A percentile compares a stretch with the other conserved stretches of the same genome.
phyloP scores from a whole-genome alignment of 768 basidiomycete genomes.

The Suillus subluteus region DNA sequence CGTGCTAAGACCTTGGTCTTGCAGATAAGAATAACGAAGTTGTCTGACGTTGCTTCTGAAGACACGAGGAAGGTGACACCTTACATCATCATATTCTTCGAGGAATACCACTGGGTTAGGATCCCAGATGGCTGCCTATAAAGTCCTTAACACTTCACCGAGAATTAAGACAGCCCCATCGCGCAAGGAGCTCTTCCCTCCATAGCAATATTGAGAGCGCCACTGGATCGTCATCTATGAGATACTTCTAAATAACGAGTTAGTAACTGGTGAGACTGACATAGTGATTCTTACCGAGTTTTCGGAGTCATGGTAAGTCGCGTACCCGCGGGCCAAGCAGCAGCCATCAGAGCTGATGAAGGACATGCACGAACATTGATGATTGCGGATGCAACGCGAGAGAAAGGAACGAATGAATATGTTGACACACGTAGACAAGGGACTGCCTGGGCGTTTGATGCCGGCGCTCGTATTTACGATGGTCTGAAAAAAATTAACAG shows the following conservation, averaged over 20 bases:
- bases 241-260: slow-evolving; percentile 18
- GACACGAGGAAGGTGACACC: slow-evolving; percentile 96
- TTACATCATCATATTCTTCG: slow-evolving; percentile 99
- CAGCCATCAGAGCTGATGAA: slow-evolving; percentile 45
- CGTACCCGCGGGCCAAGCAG: slow-evolving; percentile 60
- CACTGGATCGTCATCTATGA: slow-evolving; percentile 76
- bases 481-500: too few species aligned
- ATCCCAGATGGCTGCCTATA: slow-evolving; percentile 92
- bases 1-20: slow-evolving; percentile 95
- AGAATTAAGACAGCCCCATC: slow-evolving; percentile 72
- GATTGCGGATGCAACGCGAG: slow-evolving; percentile 60
- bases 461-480: too few species aligned
- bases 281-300: slow-evolving; percentile 48
- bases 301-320: slow-evolving; percentile 49
- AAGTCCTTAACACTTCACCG: slow-evolving; percentile 62
- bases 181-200: slow-evolving; percentile 98
- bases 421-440: neutral
- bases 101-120: slow-evolving; percentile 98
- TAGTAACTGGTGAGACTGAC: slow-evolving; percentile 28
- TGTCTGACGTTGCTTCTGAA: slow-evolving; percentile 67
- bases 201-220: slow-evolving; percentile 62
- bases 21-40: slow-evolving; percentile 94
- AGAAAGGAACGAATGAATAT: slow-evolving; percentile 34
- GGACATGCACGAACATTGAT: slow-evolving; percentile 41
- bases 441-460: too few species aligned